Evolutionary conservation across 805 yeast species (phyloP).

Genomic region (Wickerhamia fluorescens): DNA sequence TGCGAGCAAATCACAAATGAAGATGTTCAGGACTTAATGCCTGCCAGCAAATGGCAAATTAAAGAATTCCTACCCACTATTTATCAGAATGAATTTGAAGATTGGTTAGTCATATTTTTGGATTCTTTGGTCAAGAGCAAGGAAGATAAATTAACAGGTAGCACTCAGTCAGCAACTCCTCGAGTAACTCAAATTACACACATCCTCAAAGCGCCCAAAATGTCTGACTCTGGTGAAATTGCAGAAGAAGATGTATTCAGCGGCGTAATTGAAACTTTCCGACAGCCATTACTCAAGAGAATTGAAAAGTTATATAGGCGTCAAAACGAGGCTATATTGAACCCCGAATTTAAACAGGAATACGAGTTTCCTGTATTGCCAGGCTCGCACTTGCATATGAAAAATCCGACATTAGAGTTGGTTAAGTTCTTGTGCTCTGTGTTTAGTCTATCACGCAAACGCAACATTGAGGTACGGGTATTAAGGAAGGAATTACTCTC

Average conservation of each 20-base stretch:
- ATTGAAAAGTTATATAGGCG: conserved; percentile 56
- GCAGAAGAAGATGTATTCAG: conserved; percentile 29
- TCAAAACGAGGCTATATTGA: conserved; percentile 67
- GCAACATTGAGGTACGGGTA: conserved; percentile 66
- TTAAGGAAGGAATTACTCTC: conserved; percentile 68
- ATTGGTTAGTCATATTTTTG: conserved; percentile 74
- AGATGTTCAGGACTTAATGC: conserved; percentile 38
- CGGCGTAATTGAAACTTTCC: conserved; percentile 50
- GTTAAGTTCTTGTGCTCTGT: conserved; percentile 72
- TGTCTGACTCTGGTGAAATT: conserved; percentile 24
- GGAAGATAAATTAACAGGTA: conserved; percentile 30
- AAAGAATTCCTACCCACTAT: conserved; percentile 65
- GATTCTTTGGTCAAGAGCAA: conserved; percentile 61
- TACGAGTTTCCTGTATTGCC: conserved; percentile 73
- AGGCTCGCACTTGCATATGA: conserved; percentile 54
- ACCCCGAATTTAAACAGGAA: conserved; percentile 54
- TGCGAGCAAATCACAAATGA: conserved; percentile 40
- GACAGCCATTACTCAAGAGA: conserved; percentile 60
- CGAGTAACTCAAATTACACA: conserved; percentile 65
- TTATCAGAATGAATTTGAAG: conserved; percentile 76
- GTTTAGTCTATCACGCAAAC: conserved; percentile 54
- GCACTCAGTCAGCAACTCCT: conserved; percentile 40
- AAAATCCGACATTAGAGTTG: conserved; percentile 73
- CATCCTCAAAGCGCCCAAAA: conserved; percentile 37
- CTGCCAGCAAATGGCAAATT: conserved; percentile 72